Percentiles rank a stretch among this genome's conserved stretches.
phyloP scores from a whole-genome alignment of 495 filamentous ascomycete genomes.

The Aspergillus kassunensis region DNA sequence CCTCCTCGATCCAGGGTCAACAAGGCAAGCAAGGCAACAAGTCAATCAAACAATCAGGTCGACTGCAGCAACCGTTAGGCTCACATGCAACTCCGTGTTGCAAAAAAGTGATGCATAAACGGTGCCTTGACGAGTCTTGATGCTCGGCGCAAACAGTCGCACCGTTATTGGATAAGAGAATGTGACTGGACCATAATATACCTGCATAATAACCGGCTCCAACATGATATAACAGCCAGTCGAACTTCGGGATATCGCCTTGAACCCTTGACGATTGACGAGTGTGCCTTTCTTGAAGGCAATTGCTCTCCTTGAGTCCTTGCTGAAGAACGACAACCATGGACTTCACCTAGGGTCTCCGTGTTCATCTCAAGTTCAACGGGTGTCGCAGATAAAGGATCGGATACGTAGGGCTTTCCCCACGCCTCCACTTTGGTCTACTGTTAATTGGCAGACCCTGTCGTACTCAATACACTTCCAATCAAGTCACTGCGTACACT shows the following conservation, averaged over 20 bases:
- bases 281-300: too few species aligned
- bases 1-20: too few species aligned
- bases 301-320: neutral
- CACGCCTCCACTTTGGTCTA: slow-evolving; percentile 18
- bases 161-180: neutral
- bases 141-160: slow-evolving; percentile 1
- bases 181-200: neutral
- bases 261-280: neutral
- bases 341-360: too few species aligned
- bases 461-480: too few species aligned
- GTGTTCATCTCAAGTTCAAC: neutral
- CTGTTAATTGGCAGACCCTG: too few species aligned
- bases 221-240: too few species aligned
- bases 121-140: neutral
- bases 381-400: neutral
- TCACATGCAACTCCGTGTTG: neutral
- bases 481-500: too few species aligned
- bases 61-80: neutral
- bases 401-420: slow-evolving; percentile 8
- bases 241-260: slow-evolving; percentile 4
- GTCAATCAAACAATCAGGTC: neutral
- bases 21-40: too few species aligned
- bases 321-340: too few species aligned
- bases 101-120: neutral
- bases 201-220: neutral